These are phyloP conservation scores for Glycine latifolia DNA, from an alignment of 306 rosid genomes.

Conservation along the genomic window DNA sequence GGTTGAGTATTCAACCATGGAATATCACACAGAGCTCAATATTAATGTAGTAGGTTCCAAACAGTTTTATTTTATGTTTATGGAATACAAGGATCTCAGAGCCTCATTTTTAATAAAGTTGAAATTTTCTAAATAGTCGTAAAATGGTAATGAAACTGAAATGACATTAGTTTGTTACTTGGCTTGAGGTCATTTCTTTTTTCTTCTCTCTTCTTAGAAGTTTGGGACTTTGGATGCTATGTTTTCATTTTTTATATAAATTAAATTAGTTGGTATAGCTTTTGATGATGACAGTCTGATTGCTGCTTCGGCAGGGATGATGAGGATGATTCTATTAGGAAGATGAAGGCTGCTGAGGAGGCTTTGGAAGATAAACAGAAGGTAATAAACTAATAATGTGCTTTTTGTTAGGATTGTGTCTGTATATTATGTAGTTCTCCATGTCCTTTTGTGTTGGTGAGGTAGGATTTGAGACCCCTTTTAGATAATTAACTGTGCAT, in stretches of 20 bases:
- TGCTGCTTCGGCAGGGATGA: conserved; percentile 72
- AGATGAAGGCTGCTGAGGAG: conserved; percentile 90
- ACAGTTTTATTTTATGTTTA: neutral
- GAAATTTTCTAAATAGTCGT: neutral
- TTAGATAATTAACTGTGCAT: conserved; percentile 17
- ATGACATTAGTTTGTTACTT: conserved; percentile 2
- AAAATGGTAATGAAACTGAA: conserved; percentile 15
- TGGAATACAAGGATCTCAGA: conserved; percentile 14
- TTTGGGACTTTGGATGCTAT: neutral
- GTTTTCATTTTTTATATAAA: conserved; percentile 6
- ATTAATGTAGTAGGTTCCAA: too few species aligned
- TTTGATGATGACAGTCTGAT: conserved; percentile 48
- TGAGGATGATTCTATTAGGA: conserved; percentile 74
- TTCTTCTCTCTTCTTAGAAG: conserved; percentile 16
- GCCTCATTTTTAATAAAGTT: neutral
- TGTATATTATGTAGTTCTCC: conserved; percentile 8
- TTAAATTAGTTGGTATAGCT: conserved; percentile 44
- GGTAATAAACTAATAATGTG: conserved; percentile 64
- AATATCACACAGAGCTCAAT: too few species aligned
- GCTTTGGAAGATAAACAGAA: conserved; percentile 82
- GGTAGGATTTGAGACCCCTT: conserved; percentile 16
- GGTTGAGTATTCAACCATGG: neutral
- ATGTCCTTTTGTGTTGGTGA: neutral
- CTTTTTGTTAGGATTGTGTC: conserved; percentile 27
- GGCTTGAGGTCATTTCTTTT: conserved; percentile 11